Percentiles rank a stretch among this genome's conserved stretches.
These are phyloP conservation scores for Triadica sebifera DNA, from an alignment of 345 rosid species.

Conservation along the genomic window DNA sequence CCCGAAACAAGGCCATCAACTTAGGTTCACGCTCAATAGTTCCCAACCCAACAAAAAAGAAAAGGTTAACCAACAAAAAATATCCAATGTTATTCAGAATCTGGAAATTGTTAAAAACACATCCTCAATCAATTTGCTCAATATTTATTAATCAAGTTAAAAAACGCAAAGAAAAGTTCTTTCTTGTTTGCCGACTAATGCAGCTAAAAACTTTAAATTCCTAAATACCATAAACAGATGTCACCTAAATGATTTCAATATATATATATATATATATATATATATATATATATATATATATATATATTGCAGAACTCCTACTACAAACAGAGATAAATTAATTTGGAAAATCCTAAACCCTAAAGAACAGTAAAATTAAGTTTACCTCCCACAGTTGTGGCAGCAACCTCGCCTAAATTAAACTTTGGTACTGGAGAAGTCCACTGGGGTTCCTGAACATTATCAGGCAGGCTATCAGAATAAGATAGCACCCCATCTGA, in stretches of 20 bases:
- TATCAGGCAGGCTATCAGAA: slow-evolving; percentile 53
- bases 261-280: too few species aligned
- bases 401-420: slow-evolving; percentile 39
- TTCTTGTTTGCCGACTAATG: not conserved
- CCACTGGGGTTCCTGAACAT: slow-evolving; percentile 54
- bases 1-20: not conserved
- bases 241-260: not conserved
- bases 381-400: slow-evolving; percentile 49
- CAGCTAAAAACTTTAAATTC: not conserved
- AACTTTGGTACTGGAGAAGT: slow-evolving; percentile 51
- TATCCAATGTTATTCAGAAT: not conserved
- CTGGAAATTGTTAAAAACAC: not conserved
- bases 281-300: too few species aligned
- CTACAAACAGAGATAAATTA: not conserved
- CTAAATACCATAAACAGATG: not conserved
- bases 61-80: too few species aligned
- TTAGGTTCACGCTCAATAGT: not conserved
- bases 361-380: not conserved
- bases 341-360: not conserved
- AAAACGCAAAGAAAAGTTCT: too few species aligned
- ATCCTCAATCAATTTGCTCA: not conserved
- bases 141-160: too few species aligned
- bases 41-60: not conserved
- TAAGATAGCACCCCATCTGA: slow-evolving; percentile 65
- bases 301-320: too few species aligned